Conservation (phyloP, 2,329 filamentous ascomycete genomes). For the Apiospora hydei region DNA sequence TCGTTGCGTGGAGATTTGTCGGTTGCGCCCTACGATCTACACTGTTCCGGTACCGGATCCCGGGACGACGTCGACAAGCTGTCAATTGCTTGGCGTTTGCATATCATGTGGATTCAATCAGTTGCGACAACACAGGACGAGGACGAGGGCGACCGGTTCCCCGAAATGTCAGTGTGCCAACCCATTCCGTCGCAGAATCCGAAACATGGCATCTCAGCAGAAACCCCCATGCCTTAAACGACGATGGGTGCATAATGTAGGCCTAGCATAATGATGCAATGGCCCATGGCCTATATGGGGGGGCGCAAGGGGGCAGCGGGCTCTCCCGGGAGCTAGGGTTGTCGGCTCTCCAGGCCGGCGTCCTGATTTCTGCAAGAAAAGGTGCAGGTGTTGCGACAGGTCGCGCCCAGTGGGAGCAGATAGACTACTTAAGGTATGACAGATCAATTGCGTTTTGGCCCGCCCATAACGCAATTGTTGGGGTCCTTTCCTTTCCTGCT, state of each 20-base stretch:
- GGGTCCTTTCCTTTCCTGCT: background rate
- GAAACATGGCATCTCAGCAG: background rate
- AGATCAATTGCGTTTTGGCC: background rate
- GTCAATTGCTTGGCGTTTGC: background rate
- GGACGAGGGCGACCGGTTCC: too few relatives aligned
- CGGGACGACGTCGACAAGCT: background rate
- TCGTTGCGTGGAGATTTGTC: background rate
- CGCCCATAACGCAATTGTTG: background rate
- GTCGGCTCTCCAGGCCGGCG: conserved; percentile 6
- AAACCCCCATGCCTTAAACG: background rate
- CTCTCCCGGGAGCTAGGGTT: background rate
- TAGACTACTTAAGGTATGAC: background rate
- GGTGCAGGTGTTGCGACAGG: background rate
- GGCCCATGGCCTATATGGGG: background rate
- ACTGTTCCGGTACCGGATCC: conserved; percentile 8
- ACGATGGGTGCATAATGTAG: background rate
- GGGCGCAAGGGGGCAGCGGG: background rate
- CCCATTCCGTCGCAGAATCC: background rate
- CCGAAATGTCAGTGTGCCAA: background rate
- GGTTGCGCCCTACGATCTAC: background rate
- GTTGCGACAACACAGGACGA: background rate
- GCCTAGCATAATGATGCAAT: conserved; percentile 4
- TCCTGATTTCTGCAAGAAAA: background rate
- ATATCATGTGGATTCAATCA: background rate
- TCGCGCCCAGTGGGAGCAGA: background rate